Conservation (phyloP, 1,284 basidiomycete species). For the Microbotryum lychnidis-dioicae region DNA sequence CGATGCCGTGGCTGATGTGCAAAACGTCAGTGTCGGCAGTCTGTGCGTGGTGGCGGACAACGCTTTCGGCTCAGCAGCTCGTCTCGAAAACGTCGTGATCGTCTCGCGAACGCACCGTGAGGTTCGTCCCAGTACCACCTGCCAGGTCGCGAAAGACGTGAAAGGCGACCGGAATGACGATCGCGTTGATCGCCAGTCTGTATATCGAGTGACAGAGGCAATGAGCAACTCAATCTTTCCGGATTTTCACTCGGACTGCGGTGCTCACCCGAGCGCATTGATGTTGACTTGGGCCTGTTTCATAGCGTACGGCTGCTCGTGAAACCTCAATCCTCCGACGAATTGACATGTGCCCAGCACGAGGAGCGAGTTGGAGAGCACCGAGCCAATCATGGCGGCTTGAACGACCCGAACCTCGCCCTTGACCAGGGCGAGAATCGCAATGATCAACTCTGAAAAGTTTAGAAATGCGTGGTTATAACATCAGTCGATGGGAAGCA, state of each 20-base stretch:
- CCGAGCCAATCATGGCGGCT: conserved; percentile 60
- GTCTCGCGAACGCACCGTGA: no score
- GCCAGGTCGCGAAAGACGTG: conserved; percentile 41
- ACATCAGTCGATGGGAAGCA: no score
- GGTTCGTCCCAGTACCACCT: no score
- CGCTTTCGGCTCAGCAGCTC: no score
- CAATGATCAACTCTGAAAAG: conserved; percentile 68
- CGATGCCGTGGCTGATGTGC: conserved; percentile 44
- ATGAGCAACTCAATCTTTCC: no score
- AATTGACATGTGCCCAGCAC: conserved; percentile 83
- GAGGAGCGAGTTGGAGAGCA: conserved; percentile 79
- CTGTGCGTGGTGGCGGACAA: conserved; percentile 1
- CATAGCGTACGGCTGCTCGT: conserved; percentile 55
- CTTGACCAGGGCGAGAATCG: conserved; percentile 72
- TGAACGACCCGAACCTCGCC: conserved; percentile 80
- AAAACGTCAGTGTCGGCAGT: conserved; percentile 42
- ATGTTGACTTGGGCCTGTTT: conserved; percentile 72
- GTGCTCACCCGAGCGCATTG: conserved; percentile 57
- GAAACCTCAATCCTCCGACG: conserved; percentile 52
- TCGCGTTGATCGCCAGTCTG: conserved; percentile 27
- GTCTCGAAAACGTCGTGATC: no score
- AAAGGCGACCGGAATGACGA: conserved; percentile 67
- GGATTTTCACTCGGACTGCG: conserved; percentile 37
- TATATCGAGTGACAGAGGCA: no score
- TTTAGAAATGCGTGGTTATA: not conserved